Percentiles rank a stretch among this genome's conserved stretches.
These are phyloP conservation scores for Passiflora organensis DNA, from an alignment of 345 rosid genomes.

Conservation along the genomic window DNA sequence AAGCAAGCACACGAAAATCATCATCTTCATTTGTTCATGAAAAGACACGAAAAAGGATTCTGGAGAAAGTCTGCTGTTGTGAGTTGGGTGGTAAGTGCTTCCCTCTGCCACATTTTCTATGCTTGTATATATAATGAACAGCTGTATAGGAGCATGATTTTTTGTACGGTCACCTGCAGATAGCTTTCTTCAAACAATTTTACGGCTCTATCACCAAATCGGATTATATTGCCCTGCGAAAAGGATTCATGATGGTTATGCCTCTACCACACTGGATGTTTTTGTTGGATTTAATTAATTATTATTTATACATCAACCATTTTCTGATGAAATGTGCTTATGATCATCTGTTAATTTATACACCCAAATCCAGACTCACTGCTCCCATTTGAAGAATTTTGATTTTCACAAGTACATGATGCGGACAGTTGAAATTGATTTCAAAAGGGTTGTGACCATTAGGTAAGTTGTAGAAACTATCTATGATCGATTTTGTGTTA, in stretches of 20 bases:
- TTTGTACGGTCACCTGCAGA: conserved; percentile 32
- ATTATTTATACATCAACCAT: too few species aligned
- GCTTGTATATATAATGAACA: too few species aligned
- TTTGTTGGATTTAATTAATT: not conserved
- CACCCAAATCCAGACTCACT: conserved; percentile 43
- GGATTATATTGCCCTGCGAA: conserved; percentile 62
- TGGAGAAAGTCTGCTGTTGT: conserved; percentile 63
- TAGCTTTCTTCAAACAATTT: conserved; percentile 84
- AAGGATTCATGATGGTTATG: conserved; percentile 66
- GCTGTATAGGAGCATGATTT: too few species aligned
- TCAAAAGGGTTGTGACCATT: conserved; percentile 67
- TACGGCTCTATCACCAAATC: conserved; percentile 69
- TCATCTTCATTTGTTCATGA: conserved; percentile 14
- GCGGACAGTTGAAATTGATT: conserved; percentile 56
- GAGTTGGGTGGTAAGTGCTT: conserved; percentile 63
- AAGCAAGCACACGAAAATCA: conserved; percentile 20
- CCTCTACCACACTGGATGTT: not conserved
- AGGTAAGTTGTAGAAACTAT: too few species aligned
- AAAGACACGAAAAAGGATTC: conserved; percentile 42
- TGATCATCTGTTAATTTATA: not conserved
- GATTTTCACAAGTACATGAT: conserved; percentile 66
- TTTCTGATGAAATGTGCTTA: not conserved
- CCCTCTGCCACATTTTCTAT: too few species aligned
- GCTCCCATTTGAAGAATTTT: conserved; percentile 25
- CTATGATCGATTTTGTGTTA: too few species aligned